Conservation (phyloP, 805 yeast genomes). For the Kregervanrija pseudodelftensis region DNA sequence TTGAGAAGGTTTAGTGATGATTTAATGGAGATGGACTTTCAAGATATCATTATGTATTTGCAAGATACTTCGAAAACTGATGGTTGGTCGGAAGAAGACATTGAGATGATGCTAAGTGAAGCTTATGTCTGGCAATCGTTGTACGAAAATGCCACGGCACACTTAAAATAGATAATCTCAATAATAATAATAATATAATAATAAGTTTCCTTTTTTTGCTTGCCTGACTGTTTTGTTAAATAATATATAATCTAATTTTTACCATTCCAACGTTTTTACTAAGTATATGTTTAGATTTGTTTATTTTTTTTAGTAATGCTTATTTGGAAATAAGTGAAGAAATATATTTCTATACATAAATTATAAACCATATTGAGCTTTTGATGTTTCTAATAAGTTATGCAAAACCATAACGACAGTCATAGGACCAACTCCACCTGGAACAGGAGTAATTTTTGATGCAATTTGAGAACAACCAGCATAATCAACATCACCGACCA, state of each 20-base stretch:
- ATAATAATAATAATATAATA: background rate
- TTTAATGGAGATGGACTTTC: conserved; percentile 82
- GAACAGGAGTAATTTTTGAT: conserved; percentile 84
- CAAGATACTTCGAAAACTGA: conserved; percentile 80
- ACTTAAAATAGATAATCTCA: conserved; percentile 38
- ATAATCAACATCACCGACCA: conserved; percentile 95
- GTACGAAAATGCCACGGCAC: conserved; percentile 86
- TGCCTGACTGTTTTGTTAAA: background rate
- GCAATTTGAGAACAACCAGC: conserved; percentile 58
- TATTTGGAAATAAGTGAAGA: background rate
- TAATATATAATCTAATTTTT: background rate
- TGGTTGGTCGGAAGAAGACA: conserved; percentile 81
- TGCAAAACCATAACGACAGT: conserved; percentile 92
- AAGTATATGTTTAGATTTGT: background rate
- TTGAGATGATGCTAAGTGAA: conserved; percentile 87
- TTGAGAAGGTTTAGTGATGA: conserved; percentile 79
- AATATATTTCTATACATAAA: background rate
- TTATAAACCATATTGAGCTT: conserved; percentile 17
- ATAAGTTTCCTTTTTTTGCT: background rate
- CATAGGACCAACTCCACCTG: conserved; percentile 99
- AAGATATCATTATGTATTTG: conserved; percentile 83
- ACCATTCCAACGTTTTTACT: background rate
- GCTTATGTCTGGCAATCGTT: conserved; percentile 96
- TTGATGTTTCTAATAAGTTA: conserved; percentile 76
- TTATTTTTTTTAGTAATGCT: no score